Conservation (phyloP, 2,329 filamentous ascomycete genomes). For the Exophiala alcalophila region DNA sequence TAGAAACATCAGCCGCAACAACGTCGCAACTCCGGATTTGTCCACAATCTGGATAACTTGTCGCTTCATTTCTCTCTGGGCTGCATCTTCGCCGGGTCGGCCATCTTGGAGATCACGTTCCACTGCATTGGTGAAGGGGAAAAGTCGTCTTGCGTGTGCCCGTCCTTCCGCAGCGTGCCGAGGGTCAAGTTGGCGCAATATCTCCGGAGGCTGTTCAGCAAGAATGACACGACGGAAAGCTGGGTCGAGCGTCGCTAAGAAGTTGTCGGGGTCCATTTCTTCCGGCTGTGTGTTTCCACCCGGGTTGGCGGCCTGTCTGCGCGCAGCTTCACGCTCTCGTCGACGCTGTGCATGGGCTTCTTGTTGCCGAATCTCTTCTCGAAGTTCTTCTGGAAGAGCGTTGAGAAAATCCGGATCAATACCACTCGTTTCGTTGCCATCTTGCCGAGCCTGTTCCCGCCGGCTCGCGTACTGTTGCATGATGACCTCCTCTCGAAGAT, state of each 20-base stretch:
- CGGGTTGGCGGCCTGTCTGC: conserved; percentile 56
- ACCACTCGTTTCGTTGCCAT: conserved; percentile 42
- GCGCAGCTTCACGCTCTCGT: conserved; percentile 76
- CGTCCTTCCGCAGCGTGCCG: conserved; percentile 85
- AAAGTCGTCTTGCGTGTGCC: conserved; percentile 58
- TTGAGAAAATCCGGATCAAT: conserved; percentile 75
- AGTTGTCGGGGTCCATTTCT: conserved; percentile 91
- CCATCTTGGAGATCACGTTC: conserved; percentile 39
- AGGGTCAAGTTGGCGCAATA: conserved; percentile 77
- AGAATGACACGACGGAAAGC: conserved; percentile 80
- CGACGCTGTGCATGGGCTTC: conserved; percentile 86
- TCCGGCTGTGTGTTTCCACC: conserved; percentile 56
- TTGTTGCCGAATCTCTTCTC: conserved; percentile 84
- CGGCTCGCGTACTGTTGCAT: conserved; percentile 83
- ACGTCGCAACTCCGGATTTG: conserved; percentile 90
- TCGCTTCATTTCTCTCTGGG: conserved; percentile 47
- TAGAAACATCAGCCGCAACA: conserved; percentile 97
- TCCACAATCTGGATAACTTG: conserved; percentile 97
- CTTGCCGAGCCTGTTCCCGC: conserved; percentile 73
- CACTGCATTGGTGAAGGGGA: conserved; percentile 54
- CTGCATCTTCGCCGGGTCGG: conserved; percentile 24
- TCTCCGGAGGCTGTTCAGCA: conserved; percentile 85
- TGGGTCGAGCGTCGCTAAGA: conserved; percentile 84
- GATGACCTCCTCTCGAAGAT: conserved; percentile 92
- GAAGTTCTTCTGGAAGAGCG: conserved; percentile 84